These are phyloP conservation scores for Mycena indigotica DNA, from an alignment of 768 basidiomycete genomes.

Conservation along the genomic window DNA sequence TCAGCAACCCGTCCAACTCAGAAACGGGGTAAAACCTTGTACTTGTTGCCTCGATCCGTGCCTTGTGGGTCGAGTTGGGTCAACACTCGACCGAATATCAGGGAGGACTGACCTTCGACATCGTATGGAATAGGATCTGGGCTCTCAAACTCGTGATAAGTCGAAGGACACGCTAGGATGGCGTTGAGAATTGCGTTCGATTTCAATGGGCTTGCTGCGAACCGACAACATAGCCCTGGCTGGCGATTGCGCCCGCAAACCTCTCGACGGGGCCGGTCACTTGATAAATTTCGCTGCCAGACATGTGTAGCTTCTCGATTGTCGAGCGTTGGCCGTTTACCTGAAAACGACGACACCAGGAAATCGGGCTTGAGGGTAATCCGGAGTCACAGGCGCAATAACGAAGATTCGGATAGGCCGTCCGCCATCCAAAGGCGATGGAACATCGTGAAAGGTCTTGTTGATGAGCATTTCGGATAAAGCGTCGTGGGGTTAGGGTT, in stretches of 20 bases:
- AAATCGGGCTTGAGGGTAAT: constrained; percentile 89
- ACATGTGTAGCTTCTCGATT: neutral
- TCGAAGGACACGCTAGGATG: constrained; percentile 71
- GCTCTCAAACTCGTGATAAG: constrained; percentile 91
- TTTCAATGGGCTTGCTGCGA: constrained; percentile 26
- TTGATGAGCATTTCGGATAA: constrained; percentile 76
- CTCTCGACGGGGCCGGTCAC: constrained; percentile 94
- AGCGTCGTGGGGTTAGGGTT: neutral
- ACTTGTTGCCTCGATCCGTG: constrained; percentile 89
- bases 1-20: too few relatives aligned
- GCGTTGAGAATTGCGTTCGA: neutral
- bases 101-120: constrained; percentile 58
- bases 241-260: constrained; percentile 85
- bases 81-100: neutral
- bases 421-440: constrained; percentile 63
- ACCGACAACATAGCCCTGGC: constrained; percentile 85
- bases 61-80: constrained; percentile 40
- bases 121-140: constrained; percentile 90
- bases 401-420: constrained; percentile 80
- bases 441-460: constrained; percentile 76
- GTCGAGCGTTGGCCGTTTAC: constrained; percentile 34
- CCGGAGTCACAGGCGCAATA: constrained; percentile 74
- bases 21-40: constrained; percentile 59
- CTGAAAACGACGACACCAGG: constrained; percentile 88
- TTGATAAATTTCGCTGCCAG: constrained; percentile 86